phyloP scores from a whole-genome alignment of 2,329 filamentous ascomycete species.

The Pseudohalonectria lignicola region DNA sequence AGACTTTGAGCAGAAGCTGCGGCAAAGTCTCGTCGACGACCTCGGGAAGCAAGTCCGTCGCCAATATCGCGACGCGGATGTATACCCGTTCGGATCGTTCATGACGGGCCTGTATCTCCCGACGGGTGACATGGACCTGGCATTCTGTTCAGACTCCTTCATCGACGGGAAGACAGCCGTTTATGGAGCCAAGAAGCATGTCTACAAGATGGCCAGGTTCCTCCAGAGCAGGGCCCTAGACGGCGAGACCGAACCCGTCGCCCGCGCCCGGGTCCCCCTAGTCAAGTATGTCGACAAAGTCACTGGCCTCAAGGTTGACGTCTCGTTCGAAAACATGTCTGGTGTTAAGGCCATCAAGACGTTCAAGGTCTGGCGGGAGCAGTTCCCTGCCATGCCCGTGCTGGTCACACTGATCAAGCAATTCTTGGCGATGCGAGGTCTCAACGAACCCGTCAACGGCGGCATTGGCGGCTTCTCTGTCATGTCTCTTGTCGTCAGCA shows the following conservation, averaged over 20 bases:
- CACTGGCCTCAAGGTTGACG: constrained; percentile 76
- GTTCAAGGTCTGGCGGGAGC: constrained; percentile 66
- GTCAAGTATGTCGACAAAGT: constrained; percentile 77
- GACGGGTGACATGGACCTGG: constrained; percentile 87
- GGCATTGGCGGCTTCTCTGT: constrained; percentile 91
- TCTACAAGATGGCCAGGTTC: constrained; percentile 53
- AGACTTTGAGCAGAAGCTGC: constrained; percentile 65
- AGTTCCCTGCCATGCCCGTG: constrained; percentile 76
- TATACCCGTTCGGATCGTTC: constrained; percentile 85
- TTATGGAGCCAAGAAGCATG: constrained; percentile 38
- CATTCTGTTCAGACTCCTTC: constrained; percentile 56
- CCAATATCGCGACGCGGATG: constrained; percentile 44
- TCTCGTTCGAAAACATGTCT: constrained; percentile 87
- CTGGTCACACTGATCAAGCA: constrained; percentile 88
- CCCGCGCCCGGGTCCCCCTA: constrained; percentile 73
- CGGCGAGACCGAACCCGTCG: constrained; percentile 55
- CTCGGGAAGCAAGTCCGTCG: constrained; percentile 49
- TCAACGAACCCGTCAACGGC: constrained; percentile 86
- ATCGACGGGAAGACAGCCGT: constrained; percentile 37
- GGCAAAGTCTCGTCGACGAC: constrained; percentile 59
- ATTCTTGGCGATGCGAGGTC: constrained; percentile 73
- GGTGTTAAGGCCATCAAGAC: constrained; percentile 73
- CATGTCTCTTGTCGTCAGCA: constrained; percentile 84
- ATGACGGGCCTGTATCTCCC: constrained; percentile 64
- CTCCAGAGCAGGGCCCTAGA: constrained; percentile 49